phyloP scores from a whole-genome alignment of 75 land plant genomes.

The Pinus taeda region DNA sequence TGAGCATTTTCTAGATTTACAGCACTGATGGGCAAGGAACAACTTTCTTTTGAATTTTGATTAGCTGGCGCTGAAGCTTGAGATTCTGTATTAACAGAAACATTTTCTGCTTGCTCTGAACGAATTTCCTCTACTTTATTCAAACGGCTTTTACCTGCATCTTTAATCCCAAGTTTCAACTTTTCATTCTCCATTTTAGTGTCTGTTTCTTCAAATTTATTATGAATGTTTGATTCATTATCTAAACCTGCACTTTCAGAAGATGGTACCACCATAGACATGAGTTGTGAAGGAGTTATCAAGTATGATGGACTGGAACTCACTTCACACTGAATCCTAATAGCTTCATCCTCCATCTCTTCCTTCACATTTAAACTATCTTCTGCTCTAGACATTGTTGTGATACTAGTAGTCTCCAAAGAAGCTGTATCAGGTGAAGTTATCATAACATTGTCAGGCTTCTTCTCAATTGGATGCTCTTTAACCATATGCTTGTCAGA shows the following conservation, averaged over 20 bases:
- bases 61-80: conserved; percentile 32
- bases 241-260: conserved; percentile 16
- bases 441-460: conserved; percentile 22
- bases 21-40: conserved; percentile 23
- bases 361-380: conserved; percentile 23
- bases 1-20: conserved; percentile 26
- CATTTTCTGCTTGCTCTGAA: conserved; percentile 10
- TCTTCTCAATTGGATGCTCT: conserved; percentile 48
- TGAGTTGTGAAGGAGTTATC: conserved; percentile 82
- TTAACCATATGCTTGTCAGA: conserved; percentile 20
- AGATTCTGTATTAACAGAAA: conserved; percentile 26
- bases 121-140: conserved; percentile 20
- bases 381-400: background rate
- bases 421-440: conserved; percentile 26
- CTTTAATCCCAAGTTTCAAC: conserved; percentile 49
- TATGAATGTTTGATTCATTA: conserved; percentile 20
- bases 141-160: conserved; percentile 45
- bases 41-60: conserved; percentile 29
- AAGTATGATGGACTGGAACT: conserved; percentile 51
- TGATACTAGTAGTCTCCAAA: background rate
- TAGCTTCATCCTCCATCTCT: conserved; percentile 12
- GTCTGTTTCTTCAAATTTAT: conserved; percentile 36
- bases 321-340: conserved; percentile 25
- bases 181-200: conserved; percentile 24
- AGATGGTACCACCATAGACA: conserved; percentile 42